These are phyloP conservation scores for Bacidia rubella DNA, from an alignment of 495 filamentous ascomycete genomes.

Conservation along the genomic window DNA sequence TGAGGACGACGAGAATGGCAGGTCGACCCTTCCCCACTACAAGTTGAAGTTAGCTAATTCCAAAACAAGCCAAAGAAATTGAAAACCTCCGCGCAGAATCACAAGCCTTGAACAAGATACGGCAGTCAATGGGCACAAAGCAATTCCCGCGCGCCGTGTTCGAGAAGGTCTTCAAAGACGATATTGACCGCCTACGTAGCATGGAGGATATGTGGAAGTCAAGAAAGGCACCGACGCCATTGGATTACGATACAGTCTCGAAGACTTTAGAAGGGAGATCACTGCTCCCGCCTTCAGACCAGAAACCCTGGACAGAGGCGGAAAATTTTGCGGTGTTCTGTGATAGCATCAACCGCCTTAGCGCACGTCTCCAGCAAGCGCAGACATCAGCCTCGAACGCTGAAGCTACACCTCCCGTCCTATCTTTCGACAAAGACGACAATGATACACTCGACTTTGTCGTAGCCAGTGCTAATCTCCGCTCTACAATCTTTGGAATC, in stretches of 20 bases:
- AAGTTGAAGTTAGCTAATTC: constrained; percentile 16
- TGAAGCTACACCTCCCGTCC: constrained; percentile 42
- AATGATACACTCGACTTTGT: constrained; percentile 93
- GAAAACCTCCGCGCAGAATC: constrained; percentile 73
- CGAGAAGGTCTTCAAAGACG: constrained; percentile 79
- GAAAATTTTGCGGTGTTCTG: constrained; percentile 82
- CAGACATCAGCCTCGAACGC: constrained; percentile 21
- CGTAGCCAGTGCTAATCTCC: constrained; percentile 73
- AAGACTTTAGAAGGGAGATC: constrained; percentile 25
- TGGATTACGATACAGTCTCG: constrained; percentile 47
- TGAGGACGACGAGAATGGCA: constrained; percentile 68
- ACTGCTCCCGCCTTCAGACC: constrained; percentile 43
- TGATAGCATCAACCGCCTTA: constrained; percentile 67
- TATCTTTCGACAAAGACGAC: constrained; percentile 95
- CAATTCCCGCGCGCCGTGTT: constrained; percentile 76
- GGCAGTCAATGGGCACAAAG: constrained; percentile 65
- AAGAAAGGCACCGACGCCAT: constrained; percentile 54
- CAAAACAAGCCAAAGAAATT: constrained; percentile 58
- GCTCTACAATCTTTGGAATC: constrained; percentile 75
- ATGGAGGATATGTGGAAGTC: constrained; percentile 98
- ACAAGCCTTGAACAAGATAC: constrained; percentile 66
- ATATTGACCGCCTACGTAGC: constrained; percentile 68
- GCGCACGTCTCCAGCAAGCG: constrained; percentile 50
- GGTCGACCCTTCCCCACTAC: constrained; percentile 2
- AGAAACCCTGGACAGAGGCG: constrained; percentile 61